A percentile compares a stretch with the other conserved stretches of the same genome.
Conservation (phyloP, 1,284 basidiomycete species). For the Apiotrichum gracile region DNA sequence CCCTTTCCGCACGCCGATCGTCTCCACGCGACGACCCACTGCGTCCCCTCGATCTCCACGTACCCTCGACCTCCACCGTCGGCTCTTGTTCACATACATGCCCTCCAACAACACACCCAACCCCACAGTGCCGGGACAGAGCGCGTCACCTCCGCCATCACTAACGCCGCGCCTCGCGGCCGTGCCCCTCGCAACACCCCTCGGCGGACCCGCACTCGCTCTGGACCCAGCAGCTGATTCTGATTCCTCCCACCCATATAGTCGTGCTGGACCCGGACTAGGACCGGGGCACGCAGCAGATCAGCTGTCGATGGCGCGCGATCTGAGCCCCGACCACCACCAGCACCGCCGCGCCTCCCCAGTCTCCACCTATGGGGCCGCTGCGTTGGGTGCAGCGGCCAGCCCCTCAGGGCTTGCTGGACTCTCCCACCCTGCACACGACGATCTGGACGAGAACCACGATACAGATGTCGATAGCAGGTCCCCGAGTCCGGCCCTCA, state of each 20-base stretch:
- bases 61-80: neutral
- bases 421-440: neutral
- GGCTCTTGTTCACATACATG: neutral
- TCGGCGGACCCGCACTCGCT: conserved; percentile 4
- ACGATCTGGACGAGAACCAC: neutral
- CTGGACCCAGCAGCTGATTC: neutral
- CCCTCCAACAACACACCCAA: neutral
- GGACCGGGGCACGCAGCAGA: neutral
- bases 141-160: conserved; percentile 14
- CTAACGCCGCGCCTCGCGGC: conserved; percentile 15
- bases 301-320: neutral
- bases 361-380: too few relatives aligned
- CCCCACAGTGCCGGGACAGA: conserved; percentile 16
- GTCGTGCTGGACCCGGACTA: neutral
- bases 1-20: neutral
- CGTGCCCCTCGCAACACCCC: conserved; percentile 7
- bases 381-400: too few relatives aligned
- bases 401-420: too few relatives aligned
- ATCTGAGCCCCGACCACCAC: neutral
- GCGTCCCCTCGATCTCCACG: neutral
- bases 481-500: conserved; percentile 17
- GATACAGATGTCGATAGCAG: conserved; percentile 1
- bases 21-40: neutral
- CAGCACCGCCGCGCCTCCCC: too few relatives aligned
- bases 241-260: neutral